Evolutionary conservation across 129 eudicot genomes (phyloP), one percentile per base, ranked within the genome.

Genomic region (Erigeron canadensis): DNA sequence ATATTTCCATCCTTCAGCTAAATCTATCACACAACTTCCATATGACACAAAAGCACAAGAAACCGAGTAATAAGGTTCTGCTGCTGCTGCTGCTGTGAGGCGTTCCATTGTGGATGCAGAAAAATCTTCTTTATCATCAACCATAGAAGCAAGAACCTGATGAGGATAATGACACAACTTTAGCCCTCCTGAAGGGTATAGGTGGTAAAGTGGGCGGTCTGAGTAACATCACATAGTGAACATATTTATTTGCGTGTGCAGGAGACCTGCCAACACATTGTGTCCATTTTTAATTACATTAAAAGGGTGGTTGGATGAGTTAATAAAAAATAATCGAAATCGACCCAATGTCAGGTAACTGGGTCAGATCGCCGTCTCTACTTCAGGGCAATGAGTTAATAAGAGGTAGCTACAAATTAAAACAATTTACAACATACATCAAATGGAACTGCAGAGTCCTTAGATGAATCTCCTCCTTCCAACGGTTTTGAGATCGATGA

Each of bases 11-110:
- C 96, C 98, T 72, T 89, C 79, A 4, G 98, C 82, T 82, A 92
- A 80, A 83, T 92, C 98, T 18, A 67, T 22, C 17, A 80, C 85
- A 76, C 95, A 85, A 77, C 98, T 92, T 64, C 98, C 98, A 56
- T 89, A 92, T 21, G 98, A 92, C 48, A 87, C 96, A 68, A 92
- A 92, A 65, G 98, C 96, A 83, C 86, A 89, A 18, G 91, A 86
- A 79, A 92, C 98, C 4, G 96, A 81, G 50, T 89, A 88, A 66
- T 92, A 92, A 45, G 98, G 98, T 69, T 92, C 98, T 43, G 98
- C 95, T 23, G 95, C 96, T 18, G 83, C 96, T 63, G 98, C 96
- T 38, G 97, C 97, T 65, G 94, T 80, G 58, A 88, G 83, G 43
- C 86, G 79, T 82, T 91, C 97, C 86, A 88, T 86, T 23, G 74